Conservation (phyloP, 495 filamentous ascomycete species). For the Aspergillus bertholletiae region DNA sequence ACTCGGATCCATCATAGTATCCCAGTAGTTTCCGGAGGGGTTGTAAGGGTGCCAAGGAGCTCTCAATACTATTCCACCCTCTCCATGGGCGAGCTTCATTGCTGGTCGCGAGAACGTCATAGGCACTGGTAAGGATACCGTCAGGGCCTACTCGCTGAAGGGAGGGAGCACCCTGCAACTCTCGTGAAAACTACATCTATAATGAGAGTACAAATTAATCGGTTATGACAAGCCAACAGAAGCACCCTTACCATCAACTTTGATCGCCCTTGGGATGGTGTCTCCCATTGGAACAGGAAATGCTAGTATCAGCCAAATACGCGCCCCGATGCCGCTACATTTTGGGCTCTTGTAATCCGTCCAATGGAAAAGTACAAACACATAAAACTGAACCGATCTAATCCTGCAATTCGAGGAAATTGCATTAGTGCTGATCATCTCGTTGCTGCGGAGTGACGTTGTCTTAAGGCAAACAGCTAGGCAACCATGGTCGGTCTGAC, state of each 20-base stretch:
- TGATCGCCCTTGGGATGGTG: neutral
- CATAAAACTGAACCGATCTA: neutral
- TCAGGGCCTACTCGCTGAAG: no score
- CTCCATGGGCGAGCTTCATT: no score
- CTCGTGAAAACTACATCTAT: neutral
- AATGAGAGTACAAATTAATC: neutral
- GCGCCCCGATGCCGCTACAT: neutral
- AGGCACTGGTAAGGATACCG: no score
- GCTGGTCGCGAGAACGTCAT: no score
- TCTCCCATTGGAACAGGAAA: neutral
- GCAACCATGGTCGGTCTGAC: conserved; percentile 30
- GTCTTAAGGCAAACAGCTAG: conserved; percentile 7
- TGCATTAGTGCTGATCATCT: neutral
- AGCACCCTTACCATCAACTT: neutral
- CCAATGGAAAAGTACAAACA: neutral
- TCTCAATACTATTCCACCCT: no score
- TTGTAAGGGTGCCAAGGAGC: no score
- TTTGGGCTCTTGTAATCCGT: neutral
- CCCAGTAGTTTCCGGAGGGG: no score
- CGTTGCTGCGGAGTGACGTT: neutral
- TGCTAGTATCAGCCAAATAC: neutral
- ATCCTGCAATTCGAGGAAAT: neutral
- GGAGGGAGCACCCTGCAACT: no score
- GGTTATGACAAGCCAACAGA: neutral
- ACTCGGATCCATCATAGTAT: no score